Percentiles rank a stretch among this genome's conserved stretches.
Conservation (phyloP, 345 rosid genomes). For the Eucalyptus pauciflora region DNA sequence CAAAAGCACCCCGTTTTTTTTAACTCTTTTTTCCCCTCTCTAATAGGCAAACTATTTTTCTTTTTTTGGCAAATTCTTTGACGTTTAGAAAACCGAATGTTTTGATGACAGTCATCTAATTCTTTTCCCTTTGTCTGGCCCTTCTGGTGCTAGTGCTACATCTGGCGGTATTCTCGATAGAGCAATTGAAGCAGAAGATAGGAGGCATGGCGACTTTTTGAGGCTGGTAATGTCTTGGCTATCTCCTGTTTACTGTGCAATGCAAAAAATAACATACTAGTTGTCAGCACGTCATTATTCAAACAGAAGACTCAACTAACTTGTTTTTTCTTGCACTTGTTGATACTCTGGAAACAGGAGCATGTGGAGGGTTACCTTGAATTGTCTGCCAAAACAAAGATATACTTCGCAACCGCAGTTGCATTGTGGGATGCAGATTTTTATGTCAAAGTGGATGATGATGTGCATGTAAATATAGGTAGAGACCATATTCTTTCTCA, state of each 20-base stretch:
- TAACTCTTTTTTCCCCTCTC: neutral
- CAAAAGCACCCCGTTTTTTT: neutral
- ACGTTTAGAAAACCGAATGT: neutral
- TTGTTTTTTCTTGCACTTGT: neutral
- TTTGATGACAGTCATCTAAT: neutral
- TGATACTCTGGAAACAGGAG: conserved; percentile 40
- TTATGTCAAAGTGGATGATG: conserved; percentile 95
- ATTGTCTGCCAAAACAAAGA: conserved; percentile 86
- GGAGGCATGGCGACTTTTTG: conserved; percentile 84
- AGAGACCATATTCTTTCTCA: neutral
- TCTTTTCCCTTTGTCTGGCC: neutral
- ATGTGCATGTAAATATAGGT: conserved; percentile 98
- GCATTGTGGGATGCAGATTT: conserved; percentile 96
- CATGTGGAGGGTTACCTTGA: conserved; percentile 98
- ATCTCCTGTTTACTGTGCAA: neutral
- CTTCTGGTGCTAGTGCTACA: conserved; percentile 45
- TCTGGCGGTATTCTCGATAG: conserved; percentile 94
- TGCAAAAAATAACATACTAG: neutral
- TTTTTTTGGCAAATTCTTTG: neutral
- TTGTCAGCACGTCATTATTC: neutral
- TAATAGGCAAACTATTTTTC: neutral
- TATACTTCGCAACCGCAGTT: conserved; percentile 77
- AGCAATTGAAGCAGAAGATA: conserved; percentile 94
- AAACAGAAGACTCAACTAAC: neutral
- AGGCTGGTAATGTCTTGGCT: conserved; percentile 53